Evolutionary conservation across 2,329 filamentous ascomycete genomes (phyloP), one percentile per base, ranked within the genome.

Genomic region (Neofusicoccum umdonicola): DNA sequence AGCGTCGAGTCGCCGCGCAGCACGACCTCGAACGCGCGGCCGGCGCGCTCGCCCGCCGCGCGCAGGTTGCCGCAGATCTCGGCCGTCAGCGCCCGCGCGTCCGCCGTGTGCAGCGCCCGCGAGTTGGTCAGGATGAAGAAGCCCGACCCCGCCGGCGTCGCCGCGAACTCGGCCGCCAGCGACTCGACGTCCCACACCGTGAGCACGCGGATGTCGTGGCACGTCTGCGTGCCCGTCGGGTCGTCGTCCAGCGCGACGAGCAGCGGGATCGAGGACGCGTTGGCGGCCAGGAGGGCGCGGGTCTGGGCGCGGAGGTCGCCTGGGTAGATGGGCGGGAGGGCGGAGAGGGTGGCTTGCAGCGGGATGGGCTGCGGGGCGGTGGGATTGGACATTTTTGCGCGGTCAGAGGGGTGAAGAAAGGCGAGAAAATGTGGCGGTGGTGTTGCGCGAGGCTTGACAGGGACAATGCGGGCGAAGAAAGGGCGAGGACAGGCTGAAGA

Each of bases 81-180:
- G 7, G 71, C 69, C 68, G 86, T 83, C 1, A 87, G 78, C 0
- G 69, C 67, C 15, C 78, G 74, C 0, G 85, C 85, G 48, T 81
- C 78, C 0, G 71, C 70, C 0, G 83, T 80, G 19, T 82, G 83
- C 2, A 87, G 72, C 0, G 85, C 85, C 4, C 85, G 82, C 3
- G 84, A 86, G 70, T 87, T 87, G 39, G 85, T 87, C 5, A 87
- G 77, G 67, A 87, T 86, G 75, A 87, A 87, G 78, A 87, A 87
- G 17, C 85, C 85, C 3, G 73, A 71, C 2, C 71, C 71, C 11
- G 68, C 60, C 2, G 75, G 74, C 5, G 73, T 76, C 37, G 72
- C 72, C 3, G 70, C 71, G 66, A 87, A 82, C 68, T 85, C 82
- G 7, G 70, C 67, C 2, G 72, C 73, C 2, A 86, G 75, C 0